These are phyloP conservation scores for Globisporangium lucens DNA, from an alignment of 352 stramenopile genomes.

Conservation along the genomic window DNA sequence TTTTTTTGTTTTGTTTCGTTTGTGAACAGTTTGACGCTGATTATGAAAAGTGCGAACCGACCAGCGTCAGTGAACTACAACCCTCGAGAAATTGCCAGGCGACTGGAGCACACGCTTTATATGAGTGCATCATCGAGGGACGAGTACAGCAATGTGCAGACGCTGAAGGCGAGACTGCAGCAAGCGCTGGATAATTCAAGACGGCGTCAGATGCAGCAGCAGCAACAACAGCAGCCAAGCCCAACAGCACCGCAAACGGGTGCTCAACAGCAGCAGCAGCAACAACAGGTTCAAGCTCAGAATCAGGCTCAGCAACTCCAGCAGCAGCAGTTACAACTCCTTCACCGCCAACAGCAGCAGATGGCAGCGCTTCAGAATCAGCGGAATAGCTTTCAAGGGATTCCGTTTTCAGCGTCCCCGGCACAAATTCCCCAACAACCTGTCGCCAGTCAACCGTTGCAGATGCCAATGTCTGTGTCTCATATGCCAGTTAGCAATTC, in stretches of 20 bases:
- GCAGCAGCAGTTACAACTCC: constrained; percentile 49
- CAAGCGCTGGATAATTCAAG: constrained; percentile 83
- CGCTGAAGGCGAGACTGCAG: constrained; percentile 77
- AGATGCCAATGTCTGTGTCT: constrained; percentile 53
- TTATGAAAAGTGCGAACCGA: constrained; percentile 88
- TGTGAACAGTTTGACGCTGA: constrained; percentile 69
- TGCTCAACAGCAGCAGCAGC: constrained; percentile 26
- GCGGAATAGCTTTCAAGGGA: constrained; percentile 56
- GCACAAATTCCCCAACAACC: constrained; percentile 31
- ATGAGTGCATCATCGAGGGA: constrained; percentile 81
- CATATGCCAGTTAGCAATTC: constrained; percentile 26
- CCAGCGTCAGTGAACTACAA: constrained; percentile 89
- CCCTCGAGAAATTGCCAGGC: constrained; percentile 77
- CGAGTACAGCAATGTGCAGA: constrained; percentile 88
- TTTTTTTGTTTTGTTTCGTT: constrained; percentile 3
- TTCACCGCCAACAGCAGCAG: constrained; percentile 67
- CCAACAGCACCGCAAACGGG: constrained; percentile 25
- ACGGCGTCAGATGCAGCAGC: constrained; percentile 64
- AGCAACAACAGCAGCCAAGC: constrained; percentile 41
- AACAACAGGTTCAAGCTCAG: constrained; percentile 27
- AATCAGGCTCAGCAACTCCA: constrained; percentile 41
- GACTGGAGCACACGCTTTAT: constrained; percentile 84
- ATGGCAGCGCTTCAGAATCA: constrained; percentile 69
- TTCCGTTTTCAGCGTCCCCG: constrained; percentile 48
- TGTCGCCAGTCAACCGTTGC: constrained; percentile 40